A percentile compares a stretch with the other conserved stretches of the same genome.
Evolutionary conservation across 106 monocot genomes (phyloP).

Genomic region (Dendrobium chrysotoxum): DNA sequence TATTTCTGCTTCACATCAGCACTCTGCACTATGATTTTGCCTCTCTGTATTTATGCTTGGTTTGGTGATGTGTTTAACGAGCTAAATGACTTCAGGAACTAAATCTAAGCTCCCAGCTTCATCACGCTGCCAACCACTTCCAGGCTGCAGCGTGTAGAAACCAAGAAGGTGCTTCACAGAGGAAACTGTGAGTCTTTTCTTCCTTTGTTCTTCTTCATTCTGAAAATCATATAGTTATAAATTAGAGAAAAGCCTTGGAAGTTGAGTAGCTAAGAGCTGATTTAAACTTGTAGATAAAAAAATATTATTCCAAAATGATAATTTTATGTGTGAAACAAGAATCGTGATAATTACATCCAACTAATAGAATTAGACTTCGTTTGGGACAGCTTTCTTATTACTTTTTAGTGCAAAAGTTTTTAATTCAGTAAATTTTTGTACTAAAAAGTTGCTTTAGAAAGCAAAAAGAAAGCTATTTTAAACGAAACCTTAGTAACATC

Average conservation of each 20-base stretch:
- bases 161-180: neutral
- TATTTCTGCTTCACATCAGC: neutral
- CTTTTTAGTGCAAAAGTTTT: too few relatives aligned
- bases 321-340: too few relatives aligned
- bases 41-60: too few relatives aligned
- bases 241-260: neutral
- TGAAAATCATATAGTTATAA: neutral
- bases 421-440: too few relatives aligned
- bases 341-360: too few relatives aligned
- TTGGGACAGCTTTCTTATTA: too few relatives aligned
- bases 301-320: too few relatives aligned
- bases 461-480: too few relatives aligned
- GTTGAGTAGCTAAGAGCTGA: neutral
- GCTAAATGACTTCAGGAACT: neutral
- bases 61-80: neutral
- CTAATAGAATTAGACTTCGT: too few relatives aligned
- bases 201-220: neutral
- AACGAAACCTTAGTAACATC: too few relatives aligned
- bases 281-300: neutral
- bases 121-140: neutral
- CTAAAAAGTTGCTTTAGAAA: too few relatives aligned
- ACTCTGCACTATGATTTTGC: too few relatives aligned
- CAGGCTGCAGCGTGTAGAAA: neutral
- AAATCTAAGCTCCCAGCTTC: neutral
- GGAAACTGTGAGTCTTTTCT: neutral